phyloP scores from a whole-genome alignment of 2,329 filamentous ascomycete genomes.

The Pseudonectria buxi region DNA sequence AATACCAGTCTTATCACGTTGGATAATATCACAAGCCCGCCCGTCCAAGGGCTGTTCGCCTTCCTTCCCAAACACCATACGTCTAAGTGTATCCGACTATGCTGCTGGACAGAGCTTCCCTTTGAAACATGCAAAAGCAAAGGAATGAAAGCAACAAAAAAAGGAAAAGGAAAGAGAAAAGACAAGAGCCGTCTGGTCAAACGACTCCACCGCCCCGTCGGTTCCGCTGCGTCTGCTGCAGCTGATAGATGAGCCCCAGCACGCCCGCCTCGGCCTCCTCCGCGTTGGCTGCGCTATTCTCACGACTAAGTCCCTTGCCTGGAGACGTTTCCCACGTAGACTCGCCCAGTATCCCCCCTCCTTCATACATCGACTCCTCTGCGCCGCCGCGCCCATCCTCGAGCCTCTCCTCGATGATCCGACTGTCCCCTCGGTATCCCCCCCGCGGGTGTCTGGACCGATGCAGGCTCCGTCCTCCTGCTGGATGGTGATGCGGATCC shows the following conservation, averaged over 20 bases:
- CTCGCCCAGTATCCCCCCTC: constrained; percentile 46
- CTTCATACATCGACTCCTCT: constrained; percentile 47
- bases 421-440: constrained; percentile 40
- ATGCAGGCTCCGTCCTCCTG: constrained; percentile 40
- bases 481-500: constrained; percentile 69
- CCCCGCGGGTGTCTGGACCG: constrained; percentile 38
- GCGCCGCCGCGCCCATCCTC: constrained; percentile 39
- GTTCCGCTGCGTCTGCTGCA: constrained; percentile 50
- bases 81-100: no score
- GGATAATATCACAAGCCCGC: no score
- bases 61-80: no score
- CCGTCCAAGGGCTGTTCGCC: no score
- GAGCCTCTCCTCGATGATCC: constrained; percentile 49
- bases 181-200: constrained; percentile 1
- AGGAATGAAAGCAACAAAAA: no score
- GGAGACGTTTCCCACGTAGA: constrained; percentile 55
- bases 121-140: no score
- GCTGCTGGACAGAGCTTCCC: no score
- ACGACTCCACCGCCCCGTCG: constrained; percentile 37
- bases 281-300: constrained; percentile 41
- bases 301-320: constrained; percentile 42
- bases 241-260: constrained; percentile 51
- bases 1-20: no score
- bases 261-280: constrained; percentile 48
- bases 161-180: no score